Base-by-base conservation (phyloP, 768 basidiomycete species). In the Mycena rosella region DNA sequence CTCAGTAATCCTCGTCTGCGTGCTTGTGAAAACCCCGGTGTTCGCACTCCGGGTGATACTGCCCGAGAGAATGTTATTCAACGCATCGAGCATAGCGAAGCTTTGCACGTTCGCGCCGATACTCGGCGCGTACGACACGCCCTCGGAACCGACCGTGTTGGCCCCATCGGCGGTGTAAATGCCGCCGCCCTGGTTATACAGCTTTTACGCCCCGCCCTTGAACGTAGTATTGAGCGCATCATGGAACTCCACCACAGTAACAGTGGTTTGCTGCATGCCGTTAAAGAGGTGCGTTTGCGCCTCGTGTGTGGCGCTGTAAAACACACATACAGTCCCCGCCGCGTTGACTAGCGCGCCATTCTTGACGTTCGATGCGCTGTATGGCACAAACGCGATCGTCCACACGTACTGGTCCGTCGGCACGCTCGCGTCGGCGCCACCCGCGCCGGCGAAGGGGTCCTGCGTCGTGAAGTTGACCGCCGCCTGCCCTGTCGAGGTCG, bases 361-460 rank as follows among this genome's bases (percentile, higher is more conserved):
- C 11, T 5, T 11, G 32, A 11, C 34, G 40, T 66, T 66, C 15
- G 42, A 20, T 32, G 51, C 30, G 5, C 5, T 2, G 34, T 24
- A 67, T 20, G 65, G 65, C 27, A 67, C 30, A 22, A 32, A 67
- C 3, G 59, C 65, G 4, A 67, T 24, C 20, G 65, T 60, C 58
- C n/a, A 38, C 20, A 13, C 32, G 14, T 58, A 44, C 17, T 9
- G 17, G 17, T 38, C n/a, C 13, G 24, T 30, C 27, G 42, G 29
- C 26, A 30, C 20, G 18, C 15, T 45, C 32, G 11, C 6, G 32
- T 34, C 32, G 6, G 5, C 6, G 5, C 32, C 32, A n/a, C n/a
- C n/a, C 6, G 32, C 32, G 32, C 32, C 32, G 6, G 32, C 32
- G 32, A 6, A 34, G 6, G 6, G 32, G 32, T 67, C 44, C 36